Percentiles rank a stretch among this genome's conserved stretches.
phyloP scores from a whole-genome alignment of 2,329 filamentous ascomycete species.

The Xenosphaeropsis pyriputrescens region DNA sequence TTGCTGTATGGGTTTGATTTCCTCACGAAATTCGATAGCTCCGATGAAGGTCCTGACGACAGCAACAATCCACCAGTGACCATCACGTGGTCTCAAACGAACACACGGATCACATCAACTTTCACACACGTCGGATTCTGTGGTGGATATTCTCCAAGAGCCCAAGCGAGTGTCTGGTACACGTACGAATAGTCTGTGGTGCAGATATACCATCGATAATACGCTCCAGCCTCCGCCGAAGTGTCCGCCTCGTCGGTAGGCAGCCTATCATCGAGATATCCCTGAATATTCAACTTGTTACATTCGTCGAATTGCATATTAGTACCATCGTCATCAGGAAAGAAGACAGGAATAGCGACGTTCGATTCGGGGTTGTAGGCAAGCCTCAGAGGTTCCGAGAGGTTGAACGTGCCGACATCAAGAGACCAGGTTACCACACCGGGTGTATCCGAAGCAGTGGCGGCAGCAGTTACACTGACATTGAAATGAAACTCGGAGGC shows the following conservation, averaged over 20 bases:
- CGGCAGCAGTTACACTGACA: constrained; percentile 18
- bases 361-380: constrained; percentile 22
- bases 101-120: constrained; percentile 23
- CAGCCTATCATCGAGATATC: constrained; percentile 23
- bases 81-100: constrained; percentile 2
- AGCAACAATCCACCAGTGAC: no score
- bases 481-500: constrained; percentile 9
- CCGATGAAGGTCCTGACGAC: no score
- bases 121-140: constrained; percentile 29
- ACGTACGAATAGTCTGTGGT: constrained; percentile 23
- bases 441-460: constrained; percentile 7
- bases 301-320: constrained; percentile 24
- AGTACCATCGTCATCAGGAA: constrained; percentile 10
- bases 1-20: no score
- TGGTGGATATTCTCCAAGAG: constrained; percentile 20
- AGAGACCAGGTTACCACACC: constrained; percentile 13
- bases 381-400: constrained; percentile 21
- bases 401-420: constrained; percentile 11
- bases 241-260: constrained; percentile 13
- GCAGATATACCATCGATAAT: constrained; percentile 28
- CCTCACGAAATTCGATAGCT: no score
- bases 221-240: constrained; percentile 3
- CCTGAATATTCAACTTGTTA: constrained; percentile 22
- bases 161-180: constrained; percentile 27
- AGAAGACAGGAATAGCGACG: constrained; percentile 25